phyloP scores from a whole-genome alignment of 1,284 basidiomycete genomes.

The Irpex rosettiformis region DNA sequence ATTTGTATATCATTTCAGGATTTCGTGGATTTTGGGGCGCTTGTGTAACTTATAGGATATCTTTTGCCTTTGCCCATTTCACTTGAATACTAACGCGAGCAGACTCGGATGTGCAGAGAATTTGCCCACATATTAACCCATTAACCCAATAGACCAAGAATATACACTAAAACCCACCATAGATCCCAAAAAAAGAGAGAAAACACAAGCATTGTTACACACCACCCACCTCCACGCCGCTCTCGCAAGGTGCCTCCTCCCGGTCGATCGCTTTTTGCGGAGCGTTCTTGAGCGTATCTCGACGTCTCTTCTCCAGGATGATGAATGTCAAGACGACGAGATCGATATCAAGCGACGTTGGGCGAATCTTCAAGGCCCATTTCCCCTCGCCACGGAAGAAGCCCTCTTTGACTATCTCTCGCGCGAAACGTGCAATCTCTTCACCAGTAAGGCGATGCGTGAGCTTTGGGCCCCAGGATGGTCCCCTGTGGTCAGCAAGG shows the following conservation, averaged over 20 bases:
- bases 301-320: conserved; percentile 49
- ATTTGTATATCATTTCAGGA: not conserved
- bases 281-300: conserved; percentile 25
- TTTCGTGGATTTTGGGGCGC: not conserved
- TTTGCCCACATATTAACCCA: no score
- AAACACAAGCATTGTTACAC: not conserved
- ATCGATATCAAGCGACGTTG: conserved; percentile 42
- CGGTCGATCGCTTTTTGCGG: not conserved
- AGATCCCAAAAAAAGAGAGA: conserved; percentile 1
- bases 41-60: not conserved
- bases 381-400: conserved; percentile 45
- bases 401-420: conserved; percentile 34
- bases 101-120: no score
- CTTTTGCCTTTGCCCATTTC: no score
- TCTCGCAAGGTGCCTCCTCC: conserved; percentile 10
- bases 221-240: conserved; percentile 11
- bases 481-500: no score
- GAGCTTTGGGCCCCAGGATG: conserved; percentile 29
- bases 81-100: no score
- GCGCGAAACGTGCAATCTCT: conserved; percentile 39
- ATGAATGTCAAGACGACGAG: conserved; percentile 48
- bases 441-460: conserved; percentile 32
- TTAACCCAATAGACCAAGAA: not conserved
- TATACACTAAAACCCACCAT: not conserved
- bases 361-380: conserved; percentile 40